These are phyloP conservation scores for Francoa sonchifolia DNA, from an alignment of 441 rosid species.

Conservation along the genomic window DNA sequence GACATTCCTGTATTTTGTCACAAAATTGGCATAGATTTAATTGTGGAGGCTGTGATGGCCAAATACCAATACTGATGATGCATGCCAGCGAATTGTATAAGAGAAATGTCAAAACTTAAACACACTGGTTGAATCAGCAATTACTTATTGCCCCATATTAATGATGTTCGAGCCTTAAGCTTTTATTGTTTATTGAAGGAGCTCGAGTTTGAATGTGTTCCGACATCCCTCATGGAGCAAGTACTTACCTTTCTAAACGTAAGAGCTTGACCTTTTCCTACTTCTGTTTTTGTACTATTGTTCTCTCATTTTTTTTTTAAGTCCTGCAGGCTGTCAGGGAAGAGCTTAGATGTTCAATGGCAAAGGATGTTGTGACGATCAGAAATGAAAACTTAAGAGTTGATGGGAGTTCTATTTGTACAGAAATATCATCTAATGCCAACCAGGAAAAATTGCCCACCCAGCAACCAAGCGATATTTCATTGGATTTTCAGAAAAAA, in stretches of 20 bases:
- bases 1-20: too few species aligned
- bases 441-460: conserved; percentile 17
- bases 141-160: too few species aligned
- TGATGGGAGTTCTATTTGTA: conserved; percentile 23
- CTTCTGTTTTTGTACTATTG: conserved; percentile 1
- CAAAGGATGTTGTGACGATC: conserved; percentile 63
- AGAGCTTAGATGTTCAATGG: conserved; percentile 89
- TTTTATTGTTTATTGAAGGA: conserved; percentile 39
- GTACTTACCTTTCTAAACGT: conserved; percentile 79
- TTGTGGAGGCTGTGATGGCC: too few species aligned
- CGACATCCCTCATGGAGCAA: conserved; percentile 85
- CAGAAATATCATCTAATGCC: conserved; percentile 15
- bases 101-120: too few species aligned
- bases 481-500: conserved; percentile 74
- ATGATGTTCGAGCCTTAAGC: too few species aligned
- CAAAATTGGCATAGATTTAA: too few species aligned
- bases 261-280: conserved; percentile 17
- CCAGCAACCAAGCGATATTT: conserved; percentile 23
- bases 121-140: too few species aligned
- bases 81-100: too few species aligned
- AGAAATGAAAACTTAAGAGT: conserved; percentile 66
- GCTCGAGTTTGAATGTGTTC: conserved; percentile 83
- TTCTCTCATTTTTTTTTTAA: conserved; percentile 19
- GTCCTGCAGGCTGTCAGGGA: conserved; percentile 72
- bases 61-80: too few species aligned